Evolutionary conservation across 306 rosid species (phyloP).

Genomic region (Corylus heterophylla): DNA sequence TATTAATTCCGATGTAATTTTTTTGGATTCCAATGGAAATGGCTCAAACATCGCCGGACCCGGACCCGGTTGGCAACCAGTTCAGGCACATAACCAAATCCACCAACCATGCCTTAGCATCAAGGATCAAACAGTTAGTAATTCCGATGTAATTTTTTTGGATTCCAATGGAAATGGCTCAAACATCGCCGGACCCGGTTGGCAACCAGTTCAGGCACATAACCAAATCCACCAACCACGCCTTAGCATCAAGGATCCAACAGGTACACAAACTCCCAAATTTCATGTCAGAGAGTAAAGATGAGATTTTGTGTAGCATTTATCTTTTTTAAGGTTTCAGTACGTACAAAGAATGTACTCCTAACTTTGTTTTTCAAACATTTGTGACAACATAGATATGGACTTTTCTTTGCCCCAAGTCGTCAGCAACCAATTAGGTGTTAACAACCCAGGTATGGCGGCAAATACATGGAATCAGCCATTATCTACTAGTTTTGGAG

Average conservation of each 20-base stretch:
- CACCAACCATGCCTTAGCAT: neutral
- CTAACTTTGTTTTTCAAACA: conserved; percentile 7
- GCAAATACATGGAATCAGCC: neutral
- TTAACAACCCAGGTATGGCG: conserved; percentile 4
- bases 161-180: too few species aligned
- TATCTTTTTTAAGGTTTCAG: neutral
- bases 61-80: neutral
- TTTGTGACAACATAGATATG: conserved; percentile 14
- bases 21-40: neutral
- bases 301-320: too few species aligned
- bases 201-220: too few species aligned
- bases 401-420: conserved; percentile 4
- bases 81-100: conserved; percentile 14
- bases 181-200: too few species aligned
- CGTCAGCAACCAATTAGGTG: conserved; percentile 4
- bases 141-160: neutral
- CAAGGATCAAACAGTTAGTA: conserved; percentile 5
- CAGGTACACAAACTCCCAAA: too few species aligned
- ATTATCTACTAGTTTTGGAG: neutral
- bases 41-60: neutral
- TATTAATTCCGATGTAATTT: too few species aligned
- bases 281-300: too few species aligned
- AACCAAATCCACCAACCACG: too few species aligned
- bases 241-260: too few species aligned
- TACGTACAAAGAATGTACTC: neutral